Conservation (phyloP, 2,329 filamentous ascomycete species). For the Phialocephala subalpina region DNA sequence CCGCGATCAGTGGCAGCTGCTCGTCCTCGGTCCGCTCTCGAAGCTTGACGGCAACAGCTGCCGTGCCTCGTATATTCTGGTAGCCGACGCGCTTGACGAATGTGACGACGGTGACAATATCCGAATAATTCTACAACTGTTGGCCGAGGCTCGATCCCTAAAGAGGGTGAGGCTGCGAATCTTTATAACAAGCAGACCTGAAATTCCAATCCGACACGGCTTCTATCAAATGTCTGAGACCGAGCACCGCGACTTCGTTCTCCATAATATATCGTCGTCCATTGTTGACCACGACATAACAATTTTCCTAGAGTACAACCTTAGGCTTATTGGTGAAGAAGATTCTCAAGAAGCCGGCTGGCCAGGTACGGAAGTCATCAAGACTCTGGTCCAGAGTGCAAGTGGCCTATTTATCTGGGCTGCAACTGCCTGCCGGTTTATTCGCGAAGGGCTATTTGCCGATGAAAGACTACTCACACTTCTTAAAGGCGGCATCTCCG, state of each 20-base stretch:
- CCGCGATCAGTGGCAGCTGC: conserved; percentile 53
- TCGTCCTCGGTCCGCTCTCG: conserved; percentile 51
- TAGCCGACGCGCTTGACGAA: conserved; percentile 45
- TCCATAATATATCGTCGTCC: conserved; percentile 33
- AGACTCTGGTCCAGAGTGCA: neutral
- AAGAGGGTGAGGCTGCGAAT: conserved; percentile 35
- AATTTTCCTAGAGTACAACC: conserved; percentile 32
- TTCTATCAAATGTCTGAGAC: conserved; percentile 29
- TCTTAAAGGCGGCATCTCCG: neutral
- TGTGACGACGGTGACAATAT: conserved; percentile 37
- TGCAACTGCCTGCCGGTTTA: neutral
- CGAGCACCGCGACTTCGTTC: conserved; percentile 35
- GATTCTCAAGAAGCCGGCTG: neutral
- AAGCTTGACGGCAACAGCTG: conserved; percentile 14
- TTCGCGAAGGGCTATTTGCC: neutral
- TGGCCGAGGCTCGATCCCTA: conserved; percentile 27
- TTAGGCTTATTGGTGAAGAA: conserved; percentile 5
- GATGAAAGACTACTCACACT: neutral
- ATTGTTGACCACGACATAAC: conserved; percentile 42
- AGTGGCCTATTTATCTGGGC: neutral
- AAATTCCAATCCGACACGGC: conserved; percentile 35
- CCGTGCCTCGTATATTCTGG: conserved; percentile 22
- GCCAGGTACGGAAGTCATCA: neutral
- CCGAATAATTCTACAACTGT: conserved; percentile 33
- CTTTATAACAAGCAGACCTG: conserved; percentile 43